Conservation (phyloP, 208 protist genomes). For the Acanthamoeba sp. region DNA sequence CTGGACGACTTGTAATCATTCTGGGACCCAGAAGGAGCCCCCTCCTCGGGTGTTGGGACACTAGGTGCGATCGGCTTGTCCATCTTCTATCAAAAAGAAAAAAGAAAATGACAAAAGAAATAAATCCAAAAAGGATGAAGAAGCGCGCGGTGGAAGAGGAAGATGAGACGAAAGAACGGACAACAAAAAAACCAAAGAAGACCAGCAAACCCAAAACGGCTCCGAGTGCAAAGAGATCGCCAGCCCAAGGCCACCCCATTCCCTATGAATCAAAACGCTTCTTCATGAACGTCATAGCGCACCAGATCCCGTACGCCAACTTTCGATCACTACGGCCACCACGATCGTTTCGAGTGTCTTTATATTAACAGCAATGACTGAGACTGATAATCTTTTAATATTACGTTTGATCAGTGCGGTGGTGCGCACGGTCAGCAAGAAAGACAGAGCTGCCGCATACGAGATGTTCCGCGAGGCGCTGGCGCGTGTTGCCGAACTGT, state of each 20-base stretch:
- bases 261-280: background rate
- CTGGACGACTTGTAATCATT: slow-evolving; percentile 8
- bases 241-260: background rate
- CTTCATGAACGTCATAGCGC: background rate
- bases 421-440: background rate
- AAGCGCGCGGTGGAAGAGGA: background rate
- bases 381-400: background rate
- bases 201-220: background rate
- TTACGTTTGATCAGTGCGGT: background rate
- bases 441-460: background rate
- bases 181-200: background rate
- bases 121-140: background rate
- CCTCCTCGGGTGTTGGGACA: background rate
- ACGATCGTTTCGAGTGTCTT: no score
- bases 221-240: background rate
- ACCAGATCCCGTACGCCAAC: background rate
- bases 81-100: background rate
- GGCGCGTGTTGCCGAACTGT: background rate
- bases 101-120: background rate
- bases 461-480: background rate
- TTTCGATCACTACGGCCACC: background rate
- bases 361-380: no score
- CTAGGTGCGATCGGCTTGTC: background rate
- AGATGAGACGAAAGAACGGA: background rate
- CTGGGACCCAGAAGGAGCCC: background rate